phyloP scores from a whole-genome alignment of 2,329 filamentous ascomycete species.

The Penicillium sp. region DNA sequence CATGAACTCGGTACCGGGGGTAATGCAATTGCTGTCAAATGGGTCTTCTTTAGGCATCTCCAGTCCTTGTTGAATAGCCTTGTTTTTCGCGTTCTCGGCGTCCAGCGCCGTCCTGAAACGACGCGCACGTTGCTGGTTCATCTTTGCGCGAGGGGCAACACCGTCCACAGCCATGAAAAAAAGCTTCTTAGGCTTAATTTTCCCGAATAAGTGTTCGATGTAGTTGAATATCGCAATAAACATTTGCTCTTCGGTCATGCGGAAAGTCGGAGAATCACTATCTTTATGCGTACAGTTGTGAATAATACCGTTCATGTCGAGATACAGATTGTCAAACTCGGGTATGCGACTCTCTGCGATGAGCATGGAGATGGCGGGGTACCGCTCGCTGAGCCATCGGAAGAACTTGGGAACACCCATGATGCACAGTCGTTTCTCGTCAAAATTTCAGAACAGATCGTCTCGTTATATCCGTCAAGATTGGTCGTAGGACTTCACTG shows the following conservation, averaged over 20 bases:
- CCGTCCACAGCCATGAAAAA: constrained; percentile 99
- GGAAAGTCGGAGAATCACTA: constrained; percentile 86
- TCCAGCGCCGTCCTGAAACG: constrained; percentile 95
- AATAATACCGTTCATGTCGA: constrained; percentile 96
- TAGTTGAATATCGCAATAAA: constrained; percentile 99
- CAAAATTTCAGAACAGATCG: constrained; percentile 6
- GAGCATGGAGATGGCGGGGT: constrained; percentile 96
- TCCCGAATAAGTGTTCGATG: constrained; percentile 97
- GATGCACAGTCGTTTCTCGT: constrained; percentile 31
- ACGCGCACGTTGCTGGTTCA: constrained; percentile 97
- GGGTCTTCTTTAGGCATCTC: constrained; percentile 94
- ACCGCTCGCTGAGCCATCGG: constrained; percentile 98
- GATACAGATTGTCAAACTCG: constrained; percentile 95
- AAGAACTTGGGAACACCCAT: constrained; percentile 88
- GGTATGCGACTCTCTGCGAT: constrained; percentile 99
- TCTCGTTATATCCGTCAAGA: constrained; percentile 6
- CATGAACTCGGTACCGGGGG: constrained; percentile 96
- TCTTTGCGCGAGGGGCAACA: constrained; percentile 96
- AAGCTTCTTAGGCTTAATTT: constrained; percentile 96
- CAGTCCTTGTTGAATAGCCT: constrained; percentile 84
- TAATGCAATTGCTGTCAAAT: constrained; percentile 99
- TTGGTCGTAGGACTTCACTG: neutral
- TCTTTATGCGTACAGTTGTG: constrained; percentile 99
- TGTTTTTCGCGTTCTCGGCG: constrained; percentile 84
- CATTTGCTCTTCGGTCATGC: constrained; percentile 97